Conservation (phyloP, 192 early-diverging fungal genomes). For the Linnemannia exigua region DNA sequence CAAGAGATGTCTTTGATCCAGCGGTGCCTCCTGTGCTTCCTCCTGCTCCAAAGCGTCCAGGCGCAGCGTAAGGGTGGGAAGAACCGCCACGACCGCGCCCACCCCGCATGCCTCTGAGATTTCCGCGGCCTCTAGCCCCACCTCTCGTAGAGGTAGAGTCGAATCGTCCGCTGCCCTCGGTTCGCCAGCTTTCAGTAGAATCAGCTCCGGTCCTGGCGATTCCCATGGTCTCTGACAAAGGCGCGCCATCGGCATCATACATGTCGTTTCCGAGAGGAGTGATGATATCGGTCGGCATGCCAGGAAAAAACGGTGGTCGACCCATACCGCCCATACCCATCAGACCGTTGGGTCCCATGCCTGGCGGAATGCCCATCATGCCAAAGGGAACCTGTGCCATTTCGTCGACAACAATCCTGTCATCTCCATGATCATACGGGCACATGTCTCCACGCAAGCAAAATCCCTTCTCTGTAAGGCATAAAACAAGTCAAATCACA, state of each 20-base stretch:
- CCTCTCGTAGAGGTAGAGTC: slow-evolving; percentile 34
- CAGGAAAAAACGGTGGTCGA: slow-evolving; percentile 62
- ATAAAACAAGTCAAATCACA: neutral
- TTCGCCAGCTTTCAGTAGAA: slow-evolving; percentile 2
- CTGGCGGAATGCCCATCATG: slow-evolving; percentile 47
- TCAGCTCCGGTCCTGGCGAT: slow-evolving; percentile 7
- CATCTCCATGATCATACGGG: slow-evolving; percentile 81
- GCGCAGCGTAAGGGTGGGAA: slow-evolving; percentile 43
- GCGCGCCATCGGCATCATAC: slow-evolving; percentile 67
- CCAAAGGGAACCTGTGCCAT: slow-evolving; percentile 54
- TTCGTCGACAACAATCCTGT: slow-evolving; percentile 78
- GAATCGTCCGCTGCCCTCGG: slow-evolving; percentile 25
- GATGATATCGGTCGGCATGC: slow-evolving; percentile 40
- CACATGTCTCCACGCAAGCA: slow-evolving; percentile 88
- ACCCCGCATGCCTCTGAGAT: slow-evolving; percentile 63
- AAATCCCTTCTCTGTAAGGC: slow-evolving; percentile 76
- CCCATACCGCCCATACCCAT: slow-evolving; percentile 46
- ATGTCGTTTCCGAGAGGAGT: slow-evolving; percentile 51
- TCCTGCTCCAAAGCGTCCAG: slow-evolving; percentile 56
- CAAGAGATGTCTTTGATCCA: slow-evolving; percentile 66
- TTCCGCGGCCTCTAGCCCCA: slow-evolving; percentile 26
- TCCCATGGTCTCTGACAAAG: slow-evolving; percentile 41
- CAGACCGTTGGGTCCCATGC: slow-evolving; percentile 47
- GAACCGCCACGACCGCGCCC: slow-evolving; percentile 60
- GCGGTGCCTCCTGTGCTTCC: slow-evolving; percentile 33